These are phyloP conservation scores for Oryza brachyantha DNA, from an alignment of 176 grass and related monocot genomes.

Conservation along the genomic window DNA sequence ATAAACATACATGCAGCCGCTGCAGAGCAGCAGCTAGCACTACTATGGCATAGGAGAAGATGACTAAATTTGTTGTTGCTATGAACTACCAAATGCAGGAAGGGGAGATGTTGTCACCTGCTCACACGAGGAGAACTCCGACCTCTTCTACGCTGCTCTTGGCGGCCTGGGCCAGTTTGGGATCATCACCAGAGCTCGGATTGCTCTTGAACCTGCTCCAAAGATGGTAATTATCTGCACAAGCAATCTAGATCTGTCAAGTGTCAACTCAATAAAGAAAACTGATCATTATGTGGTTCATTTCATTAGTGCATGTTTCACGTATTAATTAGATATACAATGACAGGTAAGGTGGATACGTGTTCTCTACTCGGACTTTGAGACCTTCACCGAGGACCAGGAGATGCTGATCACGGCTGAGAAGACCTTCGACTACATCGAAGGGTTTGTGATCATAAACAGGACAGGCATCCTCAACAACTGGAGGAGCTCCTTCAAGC, in stretches of 20 bases:
- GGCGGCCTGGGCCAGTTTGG: slow-evolving; percentile 93
- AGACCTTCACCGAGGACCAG: slow-evolving; percentile 83
- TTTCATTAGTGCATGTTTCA: neutral
- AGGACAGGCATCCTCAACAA: slow-evolving; percentile 88
- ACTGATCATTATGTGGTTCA: neutral
- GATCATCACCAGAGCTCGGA: slow-evolving; percentile 81
- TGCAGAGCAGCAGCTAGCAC: neutral
- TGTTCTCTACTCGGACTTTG: slow-evolving; percentile 85
- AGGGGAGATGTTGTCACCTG: slow-evolving; percentile 71
- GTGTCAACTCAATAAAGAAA: neutral
- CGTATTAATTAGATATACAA: slow-evolving; percentile 7
- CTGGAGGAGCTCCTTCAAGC: slow-evolving; percentile 88
- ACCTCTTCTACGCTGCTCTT: slow-evolving; percentile 78
- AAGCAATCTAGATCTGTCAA: neutral
- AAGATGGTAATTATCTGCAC: slow-evolving; percentile 60
- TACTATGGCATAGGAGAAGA: neutral
- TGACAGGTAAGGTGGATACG: slow-evolving; percentile 85
- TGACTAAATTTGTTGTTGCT: neutral
- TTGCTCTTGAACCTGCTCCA: slow-evolving; percentile 80
- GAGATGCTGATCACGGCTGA: slow-evolving; percentile 72
- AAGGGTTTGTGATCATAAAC: slow-evolving; percentile 95
- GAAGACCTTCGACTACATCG: slow-evolving; percentile 82
- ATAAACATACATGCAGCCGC: neutral
- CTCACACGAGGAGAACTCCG: slow-evolving; percentile 65
- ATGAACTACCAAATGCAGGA: slow-evolving; percentile 53